Conservation (phyloP, 2,329 filamentous ascomycete genomes). For the Stagonosporopsis chrysanthemi region DNA sequence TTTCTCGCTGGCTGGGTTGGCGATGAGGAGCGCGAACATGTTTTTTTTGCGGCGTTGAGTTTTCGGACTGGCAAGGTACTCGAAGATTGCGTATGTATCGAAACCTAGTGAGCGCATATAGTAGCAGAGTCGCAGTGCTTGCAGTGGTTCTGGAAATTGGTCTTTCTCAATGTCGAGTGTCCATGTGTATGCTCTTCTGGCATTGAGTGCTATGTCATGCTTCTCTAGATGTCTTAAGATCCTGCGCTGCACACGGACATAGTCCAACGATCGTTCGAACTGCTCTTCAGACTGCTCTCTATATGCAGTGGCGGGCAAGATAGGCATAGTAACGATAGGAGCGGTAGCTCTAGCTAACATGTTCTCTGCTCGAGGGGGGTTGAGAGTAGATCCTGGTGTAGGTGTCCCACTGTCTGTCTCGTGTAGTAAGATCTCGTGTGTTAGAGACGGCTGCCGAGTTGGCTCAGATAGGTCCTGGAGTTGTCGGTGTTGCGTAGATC, state of each 20-base stretch:
- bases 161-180: constrained; percentile 20
- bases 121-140: constrained; percentile 40
- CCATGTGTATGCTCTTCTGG: constrained; percentile 22
- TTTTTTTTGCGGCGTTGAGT: background rate
- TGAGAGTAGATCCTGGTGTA: no score
- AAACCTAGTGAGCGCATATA: constrained; percentile 41
- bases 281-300: constrained; percentile 26
- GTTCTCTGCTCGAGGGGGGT: background rate
- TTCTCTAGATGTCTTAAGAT: constrained; percentile 23
- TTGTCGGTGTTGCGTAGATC: no score
- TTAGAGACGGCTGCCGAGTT: background rate
- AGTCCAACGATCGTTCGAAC: constrained; percentile 22
- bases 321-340: constrained; percentile 2
- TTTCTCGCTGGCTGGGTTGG: constrained; percentile 7
- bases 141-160: constrained; percentile 7
- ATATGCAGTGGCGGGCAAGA: constrained; percentile 25
- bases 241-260: constrained; percentile 28
- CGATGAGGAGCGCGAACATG: constrained; percentile 24
- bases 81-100: constrained; percentile 30
- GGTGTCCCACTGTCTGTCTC: no score
- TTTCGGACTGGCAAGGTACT: background rate
- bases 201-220: constrained; percentile 24
- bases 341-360: constrained; percentile 2
- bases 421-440: background rate
- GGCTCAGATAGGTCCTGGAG: background rate